phyloP scores from a whole-genome alignment of 169 alveolate species.

The Cardiosporidium cionae region DNA sequence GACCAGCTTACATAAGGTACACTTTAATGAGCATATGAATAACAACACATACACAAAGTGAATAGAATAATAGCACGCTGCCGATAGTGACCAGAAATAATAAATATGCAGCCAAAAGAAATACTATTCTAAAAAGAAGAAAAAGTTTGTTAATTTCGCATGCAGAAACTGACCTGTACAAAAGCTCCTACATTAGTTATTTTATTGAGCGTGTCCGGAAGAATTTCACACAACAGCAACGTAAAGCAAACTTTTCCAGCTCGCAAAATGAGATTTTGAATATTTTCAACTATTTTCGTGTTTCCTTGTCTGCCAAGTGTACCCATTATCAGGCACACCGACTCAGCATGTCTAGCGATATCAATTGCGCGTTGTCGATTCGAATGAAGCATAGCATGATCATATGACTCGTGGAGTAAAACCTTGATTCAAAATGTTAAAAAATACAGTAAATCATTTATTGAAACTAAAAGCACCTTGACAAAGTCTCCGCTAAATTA shows the following conservation, averaged over 20 bases:
- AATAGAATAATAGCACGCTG: too few relatives aligned
- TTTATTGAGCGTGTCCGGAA: constrained; percentile 20
- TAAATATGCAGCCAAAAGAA: too few relatives aligned
- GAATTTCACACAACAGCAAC: constrained; percentile 29
- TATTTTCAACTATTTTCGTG: constrained; percentile 63
- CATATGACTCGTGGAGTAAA: constrained; percentile 29
- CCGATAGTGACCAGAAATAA: too few relatives aligned
- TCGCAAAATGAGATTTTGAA: constrained; percentile 54
- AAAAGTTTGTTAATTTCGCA: too few relatives aligned
- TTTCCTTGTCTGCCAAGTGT: constrained; percentile 88
- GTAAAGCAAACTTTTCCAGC: constrained; percentile 35
- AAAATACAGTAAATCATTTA: not conserved
- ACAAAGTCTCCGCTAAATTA: not conserved
- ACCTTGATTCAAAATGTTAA: not conserved
- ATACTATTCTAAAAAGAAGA: too few relatives aligned
- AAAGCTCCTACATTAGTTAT: constrained; percentile 10
- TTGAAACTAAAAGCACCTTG: not conserved
- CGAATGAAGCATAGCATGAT: constrained; percentile 23
- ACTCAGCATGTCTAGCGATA: constrained; percentile 45
- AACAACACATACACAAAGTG: too few relatives aligned
- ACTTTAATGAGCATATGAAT: too few relatives aligned
- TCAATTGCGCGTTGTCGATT: constrained; percentile 32
- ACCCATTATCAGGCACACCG: constrained; percentile 72
- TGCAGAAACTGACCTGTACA: too few relatives aligned
- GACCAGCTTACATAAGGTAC: too few relatives aligned